Conservation (phyloP, 2,329 filamentous ascomycete species). For the Paramyrothecium sp. region DNA sequence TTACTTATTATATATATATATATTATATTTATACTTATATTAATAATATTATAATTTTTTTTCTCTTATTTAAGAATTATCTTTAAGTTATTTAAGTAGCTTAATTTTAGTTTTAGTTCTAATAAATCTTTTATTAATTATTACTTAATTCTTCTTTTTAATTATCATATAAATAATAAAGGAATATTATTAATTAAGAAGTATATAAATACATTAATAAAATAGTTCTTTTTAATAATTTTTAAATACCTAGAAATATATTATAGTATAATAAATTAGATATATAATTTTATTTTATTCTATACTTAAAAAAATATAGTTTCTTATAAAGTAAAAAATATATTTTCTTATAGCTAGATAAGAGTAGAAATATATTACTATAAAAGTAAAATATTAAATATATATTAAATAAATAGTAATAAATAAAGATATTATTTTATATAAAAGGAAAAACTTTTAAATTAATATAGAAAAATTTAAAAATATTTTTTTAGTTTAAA, state of each 20-base stretch:
- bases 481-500: not conserved
- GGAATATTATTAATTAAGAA: not conserved
- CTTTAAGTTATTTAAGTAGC: not conserved
- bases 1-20: not conserved
- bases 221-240: no score
- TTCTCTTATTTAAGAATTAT: not conserved
- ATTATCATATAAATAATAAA: not conserved
- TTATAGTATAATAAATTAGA: no score
- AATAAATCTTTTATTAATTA: no score
- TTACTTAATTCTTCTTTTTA: no score
- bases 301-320: not conserved
- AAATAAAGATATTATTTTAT: not conserved
- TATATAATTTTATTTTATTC: not conserved
- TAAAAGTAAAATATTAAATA: not conserved
- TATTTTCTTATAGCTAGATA: no score
- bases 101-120: no score
- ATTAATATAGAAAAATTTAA: not conserved
- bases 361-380: no score
- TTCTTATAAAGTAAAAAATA: not conserved
- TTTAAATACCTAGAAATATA: no score
- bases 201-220: not conserved
- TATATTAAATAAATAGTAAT: not conserved
- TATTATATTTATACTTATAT: not conserved
- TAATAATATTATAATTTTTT: conserved; percentile 1
- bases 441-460: not conserved